Percentiles rank a stretch among this genome's conserved stretches.
These are phyloP conservation scores for Trypanosoma mega DNA, from an alignment of 208 protist genomes.

Conservation along the genomic window DNA sequence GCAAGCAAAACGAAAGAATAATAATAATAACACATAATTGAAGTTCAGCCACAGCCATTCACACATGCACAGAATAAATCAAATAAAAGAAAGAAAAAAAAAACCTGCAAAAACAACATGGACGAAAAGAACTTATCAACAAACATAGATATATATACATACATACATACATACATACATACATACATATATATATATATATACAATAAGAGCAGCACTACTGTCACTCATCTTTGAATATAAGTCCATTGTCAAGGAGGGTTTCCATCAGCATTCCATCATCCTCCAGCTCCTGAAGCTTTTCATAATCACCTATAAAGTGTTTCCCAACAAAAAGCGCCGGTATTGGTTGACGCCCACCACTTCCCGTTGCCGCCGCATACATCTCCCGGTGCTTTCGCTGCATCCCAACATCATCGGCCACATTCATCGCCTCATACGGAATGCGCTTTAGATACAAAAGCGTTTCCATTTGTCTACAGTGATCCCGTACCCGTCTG, in stretches of 20 bases:
- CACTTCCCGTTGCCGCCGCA: conserved; percentile 24
- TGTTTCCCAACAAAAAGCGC: conserved; percentile 56
- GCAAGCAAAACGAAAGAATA: conserved; percentile 4
- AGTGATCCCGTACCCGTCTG: conserved; percentile 49
- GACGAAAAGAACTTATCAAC: conserved; percentile 14
- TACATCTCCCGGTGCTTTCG: conserved; percentile 43
- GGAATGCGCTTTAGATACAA: conserved; percentile 67
- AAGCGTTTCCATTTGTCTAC: conserved; percentile 50
- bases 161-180: neutral
- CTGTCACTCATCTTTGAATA: neutral
- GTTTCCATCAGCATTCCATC: conserved; percentile 45
- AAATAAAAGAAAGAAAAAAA: conserved; percentile 19
- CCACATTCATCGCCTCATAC: conserved; percentile 65
- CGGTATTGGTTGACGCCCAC: conserved; percentile 38
- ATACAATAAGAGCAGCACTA: neutral
- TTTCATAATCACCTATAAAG: conserved; percentile 54
- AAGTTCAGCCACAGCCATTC: neutral
- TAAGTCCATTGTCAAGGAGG: conserved; percentile 13
- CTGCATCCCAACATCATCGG: conserved; percentile 56
- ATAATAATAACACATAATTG: conserved; percentile 9
- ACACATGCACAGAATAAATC: conserved; percentile 9
- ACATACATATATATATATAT: conserved; percentile 2
- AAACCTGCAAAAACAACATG: conserved; percentile 12
- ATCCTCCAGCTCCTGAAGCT: conserved; percentile 72
- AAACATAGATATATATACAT: neutral